Conservation (phyloP, 108 stramenopile genomes). For the Schizochytrium sp. region DNA sequence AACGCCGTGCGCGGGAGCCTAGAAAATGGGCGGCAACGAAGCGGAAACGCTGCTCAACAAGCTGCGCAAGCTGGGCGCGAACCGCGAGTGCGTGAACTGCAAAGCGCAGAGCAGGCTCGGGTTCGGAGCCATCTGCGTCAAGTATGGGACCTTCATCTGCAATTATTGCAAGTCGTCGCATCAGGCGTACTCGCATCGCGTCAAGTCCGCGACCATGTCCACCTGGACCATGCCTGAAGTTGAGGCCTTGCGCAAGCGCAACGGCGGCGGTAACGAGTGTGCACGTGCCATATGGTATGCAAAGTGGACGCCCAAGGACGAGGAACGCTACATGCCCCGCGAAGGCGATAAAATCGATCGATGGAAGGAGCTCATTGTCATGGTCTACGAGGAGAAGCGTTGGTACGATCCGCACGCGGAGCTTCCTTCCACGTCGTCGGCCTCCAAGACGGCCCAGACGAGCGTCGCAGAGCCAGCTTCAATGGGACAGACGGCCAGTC, state of each 20-base stretch:
- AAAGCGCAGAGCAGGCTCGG: neutral
- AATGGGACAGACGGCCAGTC: neutral
- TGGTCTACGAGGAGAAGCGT: conserved; percentile 19
- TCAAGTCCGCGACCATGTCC: conserved; percentile 79
- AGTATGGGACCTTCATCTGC: conserved; percentile 81
- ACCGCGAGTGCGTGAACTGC: conserved; percentile 24
- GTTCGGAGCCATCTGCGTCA: conserved; percentile 69
- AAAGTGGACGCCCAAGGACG: conserved; percentile 12
- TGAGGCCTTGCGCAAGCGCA: neutral
- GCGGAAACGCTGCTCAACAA: conserved; percentile 15
- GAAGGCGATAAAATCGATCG: conserved; percentile 26
- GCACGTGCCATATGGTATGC: conserved; percentile 22
- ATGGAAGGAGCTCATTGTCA: neutral
- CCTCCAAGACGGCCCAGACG: neutral
- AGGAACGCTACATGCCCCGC: neutral
- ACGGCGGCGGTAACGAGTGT: conserved; percentile 23
- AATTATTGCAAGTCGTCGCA: conserved; percentile 78
- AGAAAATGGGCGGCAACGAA: neutral
- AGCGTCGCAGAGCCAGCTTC: neutral
- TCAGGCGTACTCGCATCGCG: conserved; percentile 77
- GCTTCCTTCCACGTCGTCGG: neutral
- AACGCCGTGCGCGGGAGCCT: too few species aligned
- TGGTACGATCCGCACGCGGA: neutral
- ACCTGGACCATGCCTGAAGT: conserved; percentile 20
- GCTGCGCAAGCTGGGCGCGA: neutral